A percentile compares a stretch with the other conserved stretches of the same genome.
Conservation (phyloP, 768 basidiomycete genomes). For the Lactarius quietus region DNA sequence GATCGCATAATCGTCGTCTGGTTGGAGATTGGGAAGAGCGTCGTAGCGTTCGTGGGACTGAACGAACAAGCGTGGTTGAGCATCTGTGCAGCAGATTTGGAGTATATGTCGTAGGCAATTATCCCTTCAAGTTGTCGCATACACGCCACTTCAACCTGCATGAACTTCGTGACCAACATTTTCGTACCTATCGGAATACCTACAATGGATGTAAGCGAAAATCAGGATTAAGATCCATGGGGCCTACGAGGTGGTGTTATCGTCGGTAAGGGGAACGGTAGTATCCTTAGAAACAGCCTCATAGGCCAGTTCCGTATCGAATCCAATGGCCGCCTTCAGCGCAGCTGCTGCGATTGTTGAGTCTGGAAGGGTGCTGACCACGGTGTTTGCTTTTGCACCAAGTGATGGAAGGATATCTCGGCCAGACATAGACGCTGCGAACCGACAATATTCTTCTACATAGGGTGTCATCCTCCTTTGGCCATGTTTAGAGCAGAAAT, state of each 20-base stretch:
- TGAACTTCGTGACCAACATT: constrained; percentile 76
- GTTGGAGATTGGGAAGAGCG: not conserved
- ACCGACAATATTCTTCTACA: constrained; percentile 88
- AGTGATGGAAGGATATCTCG: not conserved
- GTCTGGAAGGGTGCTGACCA: constrained; percentile 80
- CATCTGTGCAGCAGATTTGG: constrained; percentile 74
- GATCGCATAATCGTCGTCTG: constrained; percentile 77
- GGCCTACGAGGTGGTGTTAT: constrained; percentile 50
- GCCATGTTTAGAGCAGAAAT: not conserved
- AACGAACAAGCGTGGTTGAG: constrained; percentile 72
- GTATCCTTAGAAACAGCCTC: constrained; percentile 76
- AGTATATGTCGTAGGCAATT: constrained; percentile 74
- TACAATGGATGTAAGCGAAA: constrained; percentile 27
- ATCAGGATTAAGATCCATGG: not conserved
- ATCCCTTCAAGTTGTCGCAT: constrained; percentile 66
- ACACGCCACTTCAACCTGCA: constrained; percentile 68
- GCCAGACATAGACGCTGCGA: not conserved
- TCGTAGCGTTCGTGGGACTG: constrained; percentile 2
- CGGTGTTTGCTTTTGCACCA: constrained; percentile 68
- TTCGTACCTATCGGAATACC: constrained; percentile 75
- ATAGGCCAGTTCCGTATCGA: constrained; percentile 64
- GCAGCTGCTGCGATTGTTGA: constrained; percentile 72
- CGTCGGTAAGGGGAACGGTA: constrained; percentile 55
- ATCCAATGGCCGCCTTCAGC: constrained; percentile 55
- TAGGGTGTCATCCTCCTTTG: constrained; percentile 77